Conservation (phyloP, 148 eudicot genomes). For the Rhododendron mucronatum region DNA sequence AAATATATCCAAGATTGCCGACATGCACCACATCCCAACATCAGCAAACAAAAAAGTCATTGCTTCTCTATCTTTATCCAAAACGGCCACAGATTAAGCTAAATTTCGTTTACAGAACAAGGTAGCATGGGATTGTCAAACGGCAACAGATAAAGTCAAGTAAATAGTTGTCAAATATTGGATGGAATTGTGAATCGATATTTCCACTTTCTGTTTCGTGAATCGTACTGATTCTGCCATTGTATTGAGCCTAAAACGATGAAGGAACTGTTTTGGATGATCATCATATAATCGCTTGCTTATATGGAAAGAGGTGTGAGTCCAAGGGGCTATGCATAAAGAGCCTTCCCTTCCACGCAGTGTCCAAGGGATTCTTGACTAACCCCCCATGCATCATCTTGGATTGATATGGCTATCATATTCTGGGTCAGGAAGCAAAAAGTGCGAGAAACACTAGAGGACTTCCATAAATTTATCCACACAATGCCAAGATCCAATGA, state of each 20-base stretch:
- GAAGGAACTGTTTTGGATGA: neutral
- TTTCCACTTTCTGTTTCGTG: neutral
- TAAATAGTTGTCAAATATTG: neutral
- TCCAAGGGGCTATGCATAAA: neutral
- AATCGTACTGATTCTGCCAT: neutral
- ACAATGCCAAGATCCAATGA: neutral
- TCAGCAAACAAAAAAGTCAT: neutral
- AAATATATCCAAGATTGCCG: neutral
- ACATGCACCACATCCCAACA: constrained; percentile 7
- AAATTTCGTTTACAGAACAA: neutral
- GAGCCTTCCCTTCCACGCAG: neutral
- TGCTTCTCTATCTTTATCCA: neutral
- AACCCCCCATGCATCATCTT: neutral
- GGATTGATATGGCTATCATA: neutral
- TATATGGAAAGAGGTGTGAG: neutral
- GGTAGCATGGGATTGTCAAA: neutral
- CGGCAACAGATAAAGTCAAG: neutral
- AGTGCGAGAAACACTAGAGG: neutral
- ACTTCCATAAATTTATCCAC: neutral
- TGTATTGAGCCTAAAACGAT: neutral
- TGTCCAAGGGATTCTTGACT: neutral
- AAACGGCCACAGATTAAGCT: neutral
- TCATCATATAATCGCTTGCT: neutral
- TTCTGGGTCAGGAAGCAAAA: neutral
- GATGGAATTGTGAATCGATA: neutral